phyloP scores from a whole-genome alignment of 352 stramenopile species.

The Globisporangium nagaii region DNA sequence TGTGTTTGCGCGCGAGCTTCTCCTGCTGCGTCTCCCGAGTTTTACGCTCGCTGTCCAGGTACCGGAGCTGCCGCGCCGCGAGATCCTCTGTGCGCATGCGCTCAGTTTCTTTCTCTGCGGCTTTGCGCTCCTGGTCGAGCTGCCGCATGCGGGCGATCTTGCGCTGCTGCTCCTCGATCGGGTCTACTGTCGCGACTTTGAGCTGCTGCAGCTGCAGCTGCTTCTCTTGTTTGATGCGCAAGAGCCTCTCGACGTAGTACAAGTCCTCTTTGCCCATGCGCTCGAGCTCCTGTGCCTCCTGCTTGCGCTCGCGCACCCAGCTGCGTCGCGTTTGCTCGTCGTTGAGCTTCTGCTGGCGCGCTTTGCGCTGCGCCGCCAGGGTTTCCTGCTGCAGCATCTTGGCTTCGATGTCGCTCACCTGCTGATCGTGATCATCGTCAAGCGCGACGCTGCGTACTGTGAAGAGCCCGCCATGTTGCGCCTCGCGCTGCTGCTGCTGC shows the following conservation, averaged over 20 bases:
- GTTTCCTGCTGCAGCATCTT: constrained; percentile 3
- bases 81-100: constrained; percentile 49
- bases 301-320: constrained; percentile 19
- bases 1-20: constrained; percentile 29
- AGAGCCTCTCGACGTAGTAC: constrained; percentile 46
- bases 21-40: constrained; percentile 33
- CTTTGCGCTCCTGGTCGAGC: constrained; percentile 30
- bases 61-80: constrained; percentile 33
- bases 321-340: constrained; percentile 22
- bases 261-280: constrained; percentile 48
- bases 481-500: neutral
- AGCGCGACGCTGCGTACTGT: no score
- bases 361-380: constrained; percentile 6
- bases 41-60: constrained; percentile 22
- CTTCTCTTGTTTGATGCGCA: constrained; percentile 22
- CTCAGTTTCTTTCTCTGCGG: constrained; percentile 20
- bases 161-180: constrained; percentile 36
- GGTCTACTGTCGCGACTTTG: constrained; percentile 12
- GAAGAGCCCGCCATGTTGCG: neutral
- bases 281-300: constrained; percentile 26
- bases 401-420: constrained; percentile 1
- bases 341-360: constrained; percentile 12
- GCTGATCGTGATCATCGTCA: neutral
- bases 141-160: constrained; percentile 42
- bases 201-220: constrained; percentile 18